Conservation (phyloP, 495 filamentous ascomycete species). For the Staphylotrichum longicolle region DNA sequence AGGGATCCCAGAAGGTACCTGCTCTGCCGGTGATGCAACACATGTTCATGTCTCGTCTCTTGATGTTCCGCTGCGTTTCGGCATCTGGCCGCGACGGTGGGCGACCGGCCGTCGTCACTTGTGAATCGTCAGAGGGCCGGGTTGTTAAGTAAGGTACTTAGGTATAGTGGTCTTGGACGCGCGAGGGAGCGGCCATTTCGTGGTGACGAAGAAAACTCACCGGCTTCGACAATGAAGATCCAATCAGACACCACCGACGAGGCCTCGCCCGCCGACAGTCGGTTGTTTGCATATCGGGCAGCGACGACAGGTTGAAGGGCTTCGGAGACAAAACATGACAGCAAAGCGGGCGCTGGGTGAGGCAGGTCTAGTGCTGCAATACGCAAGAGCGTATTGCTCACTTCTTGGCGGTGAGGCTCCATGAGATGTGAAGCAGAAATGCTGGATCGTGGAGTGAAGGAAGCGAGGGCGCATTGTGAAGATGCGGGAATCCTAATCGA, state of each 20-base stretch:
- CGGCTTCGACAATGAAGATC: constrained; percentile 28
- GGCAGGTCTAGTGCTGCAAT: constrained; percentile 35
- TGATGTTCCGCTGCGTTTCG: constrained; percentile 19
- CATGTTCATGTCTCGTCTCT: constrained; percentile 25
- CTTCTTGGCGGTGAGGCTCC: constrained; percentile 3
- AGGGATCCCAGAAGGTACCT: constrained; percentile 28
- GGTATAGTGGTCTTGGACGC: too few relatives aligned
- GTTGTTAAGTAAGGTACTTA: not conserved
- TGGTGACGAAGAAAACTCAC: constrained; percentile 6
- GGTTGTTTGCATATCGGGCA: constrained; percentile 22
- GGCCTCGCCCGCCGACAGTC: constrained; percentile 25
- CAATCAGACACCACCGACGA: constrained; percentile 27
- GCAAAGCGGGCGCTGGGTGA: constrained; percentile 21
- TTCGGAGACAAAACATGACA: constrained; percentile 18
- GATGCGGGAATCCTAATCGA: too few relatives aligned
- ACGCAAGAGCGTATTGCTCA: constrained; percentile 4
- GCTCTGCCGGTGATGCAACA: constrained; percentile 32
- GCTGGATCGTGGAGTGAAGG: too few relatives aligned
- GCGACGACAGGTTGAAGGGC: constrained; percentile 23
- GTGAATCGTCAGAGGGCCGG: not conserved
- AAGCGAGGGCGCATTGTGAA: too few relatives aligned
- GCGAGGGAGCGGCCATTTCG: too few relatives aligned
- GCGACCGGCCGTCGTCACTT: constrained; percentile 20
- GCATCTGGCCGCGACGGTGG: constrained; percentile 18
- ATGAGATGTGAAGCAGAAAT: not conserved